phyloP scores from a whole-genome alignment of 2,329 filamentous ascomycete species.

The Cercospora beticola region DNA sequence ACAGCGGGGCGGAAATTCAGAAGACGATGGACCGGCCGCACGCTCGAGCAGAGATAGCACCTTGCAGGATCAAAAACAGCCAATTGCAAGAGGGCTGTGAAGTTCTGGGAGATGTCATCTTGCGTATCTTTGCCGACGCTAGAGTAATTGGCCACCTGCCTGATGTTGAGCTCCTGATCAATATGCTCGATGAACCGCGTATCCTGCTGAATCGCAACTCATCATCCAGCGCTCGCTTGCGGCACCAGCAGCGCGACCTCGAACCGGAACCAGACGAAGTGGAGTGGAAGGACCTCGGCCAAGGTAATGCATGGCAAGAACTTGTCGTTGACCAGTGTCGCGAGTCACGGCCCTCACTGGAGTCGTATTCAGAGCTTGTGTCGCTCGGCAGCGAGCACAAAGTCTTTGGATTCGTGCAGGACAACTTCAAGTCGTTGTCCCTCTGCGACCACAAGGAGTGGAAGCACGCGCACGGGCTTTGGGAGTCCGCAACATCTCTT shows the following conservation, averaged over 20 bases:
- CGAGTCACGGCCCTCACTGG: not conserved
- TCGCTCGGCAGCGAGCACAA: not conserved
- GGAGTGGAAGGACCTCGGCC: not conserved
- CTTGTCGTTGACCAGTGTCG: not conserved
- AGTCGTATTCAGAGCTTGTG: not conserved
- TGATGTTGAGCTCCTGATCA: constrained; percentile 47
- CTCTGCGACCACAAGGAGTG: constrained; percentile 51
- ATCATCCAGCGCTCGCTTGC: not conserved
- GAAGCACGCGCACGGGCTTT: constrained; percentile 46
- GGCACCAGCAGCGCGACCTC: not conserved
- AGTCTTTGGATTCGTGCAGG: constrained; percentile 4
- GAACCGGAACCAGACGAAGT: not conserved
- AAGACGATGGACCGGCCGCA: not conserved
- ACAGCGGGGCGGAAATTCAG: constrained; percentile 11
- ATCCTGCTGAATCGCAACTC: constrained; percentile 37
- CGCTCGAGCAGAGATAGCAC: not conserved
- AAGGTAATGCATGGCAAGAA: not conserved
- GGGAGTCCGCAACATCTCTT: constrained; percentile 48
- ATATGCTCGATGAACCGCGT: constrained; percentile 52
- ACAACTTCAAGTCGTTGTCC: constrained; percentile 28
- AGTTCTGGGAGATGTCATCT: not conserved
- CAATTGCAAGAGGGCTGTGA: constrained; percentile 3
- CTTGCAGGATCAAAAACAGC: constrained; percentile 4
- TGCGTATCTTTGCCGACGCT: not conserved
- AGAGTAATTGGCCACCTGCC: constrained; percentile 33